Conservation (phyloP, 345 rosid genomes). For the Sonneratia caseolaris region DNA sequence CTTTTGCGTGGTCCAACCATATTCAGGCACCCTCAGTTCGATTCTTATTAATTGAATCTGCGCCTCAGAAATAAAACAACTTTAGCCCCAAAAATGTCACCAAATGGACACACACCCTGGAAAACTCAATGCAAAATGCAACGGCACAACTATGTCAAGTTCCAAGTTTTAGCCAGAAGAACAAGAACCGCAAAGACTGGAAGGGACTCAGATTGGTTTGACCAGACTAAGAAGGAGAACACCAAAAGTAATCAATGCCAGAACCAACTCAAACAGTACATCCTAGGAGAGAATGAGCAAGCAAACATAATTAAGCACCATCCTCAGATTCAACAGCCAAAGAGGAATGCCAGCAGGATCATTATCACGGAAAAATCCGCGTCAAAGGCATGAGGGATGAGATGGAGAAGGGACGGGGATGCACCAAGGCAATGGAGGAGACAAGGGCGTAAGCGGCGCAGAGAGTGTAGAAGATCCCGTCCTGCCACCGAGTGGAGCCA, state of each 20-base stretch:
- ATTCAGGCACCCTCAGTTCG: slow-evolving; percentile 93
- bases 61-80: slow-evolving; percentile 9
- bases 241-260: background rate
- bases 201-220: background rate
- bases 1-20: slow-evolving; percentile 98
- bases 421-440: slow-evolving; percentile 70
- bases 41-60: slow-evolving; percentile 87
- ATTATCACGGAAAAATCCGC: background rate
- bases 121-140: slow-evolving; percentile 1
- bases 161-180: background rate
- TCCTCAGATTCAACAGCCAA: background rate
- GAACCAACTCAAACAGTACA: background rate
- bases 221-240: background rate
- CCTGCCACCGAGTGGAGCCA: slow-evolving; percentile 83
- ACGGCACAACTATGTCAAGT: background rate
- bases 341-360: background rate
- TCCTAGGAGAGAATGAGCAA: background rate
- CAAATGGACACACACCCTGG: background rate
- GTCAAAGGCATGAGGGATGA: background rate
- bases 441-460: slow-evolving; percentile 91
- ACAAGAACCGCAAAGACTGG: background rate
- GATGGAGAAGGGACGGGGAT: background rate
- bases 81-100: background rate
- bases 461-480: slow-evolving; percentile 81
- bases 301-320: background rate